Base-by-base conservation (phyloP, 129 eudicot genomes). In the Glebionis coronaria region DNA sequence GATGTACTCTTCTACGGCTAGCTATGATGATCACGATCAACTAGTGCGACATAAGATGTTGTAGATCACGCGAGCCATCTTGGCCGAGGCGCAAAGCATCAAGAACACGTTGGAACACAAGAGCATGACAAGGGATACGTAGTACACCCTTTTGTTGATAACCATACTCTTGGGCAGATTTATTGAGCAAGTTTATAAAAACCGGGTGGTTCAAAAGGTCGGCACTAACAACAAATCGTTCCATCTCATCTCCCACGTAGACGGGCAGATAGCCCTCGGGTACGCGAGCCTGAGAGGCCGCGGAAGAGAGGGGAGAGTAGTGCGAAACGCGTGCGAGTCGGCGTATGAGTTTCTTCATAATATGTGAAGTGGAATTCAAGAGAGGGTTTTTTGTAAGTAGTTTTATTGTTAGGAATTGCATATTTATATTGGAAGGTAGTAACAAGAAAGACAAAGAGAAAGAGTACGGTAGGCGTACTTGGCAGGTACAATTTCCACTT, bases 111-210 rank as follows among this genome's bases (percentile, higher is more conserved):
- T 82, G 89, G 69, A 90, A 90, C 42, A 82, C 64, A 64, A 78
- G 23, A 25, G 84, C 95, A 10, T 84, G 84, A 73, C 97, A 90
- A 8, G 95, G 89, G 61, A 90, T 90, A 6, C 87, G 87, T 18
- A 90, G 76, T 18, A 68, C 97, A 20, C 97, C 95, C 49, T 81
- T 75, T 13, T 90, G 97, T 63, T 84, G 87, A 70, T 90, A 90
- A 1, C 97, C 97, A 74, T 90, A 90, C 73, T 90, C 97, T 29
- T 84, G 91, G 20, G 97, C 97, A 7, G 97, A 90, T 68, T 69
- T 78, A 51, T 87, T 84, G 45, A 90, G 78, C 18, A 90, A 72
- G 69, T 42, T 67, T 3, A 84, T 70, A 72, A 90, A 90, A 47
- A 90, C 67, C 40, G 97, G 97, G 70, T 90, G 91, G 69, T 79